phyloP scores from a whole-genome alignment of 2,329 filamentous ascomycete genomes.

The Stachybotrys chlorohalonatus region DNA sequence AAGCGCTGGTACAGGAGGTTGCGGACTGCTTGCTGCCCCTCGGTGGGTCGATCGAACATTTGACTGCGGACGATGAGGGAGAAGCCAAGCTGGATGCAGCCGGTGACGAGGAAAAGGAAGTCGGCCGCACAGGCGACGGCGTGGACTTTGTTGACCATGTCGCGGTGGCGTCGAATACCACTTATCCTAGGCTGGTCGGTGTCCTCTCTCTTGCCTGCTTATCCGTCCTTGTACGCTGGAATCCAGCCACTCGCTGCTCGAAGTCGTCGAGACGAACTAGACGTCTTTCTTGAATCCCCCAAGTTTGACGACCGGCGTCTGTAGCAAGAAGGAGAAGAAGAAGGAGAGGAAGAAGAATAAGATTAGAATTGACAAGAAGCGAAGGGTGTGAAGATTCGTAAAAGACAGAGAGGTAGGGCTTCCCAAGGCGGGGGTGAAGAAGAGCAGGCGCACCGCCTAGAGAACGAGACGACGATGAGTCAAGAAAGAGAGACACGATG shows the following conservation, averaged over 20 bases:
- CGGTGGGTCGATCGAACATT: slow-evolving; percentile 29
- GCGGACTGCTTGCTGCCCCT: slow-evolving; percentile 39
- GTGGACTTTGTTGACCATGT: slow-evolving; percentile 48
- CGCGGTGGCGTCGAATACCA: slow-evolving; percentile 1
- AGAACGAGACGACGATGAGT: background rate
- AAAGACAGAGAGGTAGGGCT: background rate
- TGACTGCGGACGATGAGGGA: slow-evolving; percentile 41
- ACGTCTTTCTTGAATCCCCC: too few relatives aligned
- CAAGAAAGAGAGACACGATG: background rate
- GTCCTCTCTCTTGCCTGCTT: background rate
- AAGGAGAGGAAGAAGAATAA: background rate
- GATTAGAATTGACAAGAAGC: background rate
- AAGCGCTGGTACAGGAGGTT: slow-evolving; percentile 44
- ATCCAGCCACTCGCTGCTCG: background rate
- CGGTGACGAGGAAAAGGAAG: slow-evolving; percentile 42
- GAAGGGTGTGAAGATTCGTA: background rate
- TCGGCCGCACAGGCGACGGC: slow-evolving; percentile 38
- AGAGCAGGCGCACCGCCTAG: background rate
- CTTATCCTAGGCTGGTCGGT: background rate
- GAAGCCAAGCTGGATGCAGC: slow-evolving; percentile 46
- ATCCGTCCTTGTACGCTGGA: background rate
- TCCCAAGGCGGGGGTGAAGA: background rate
- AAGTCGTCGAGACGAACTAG: too few relatives aligned
- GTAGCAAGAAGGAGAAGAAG: background rate
- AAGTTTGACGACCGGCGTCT: slow-evolving; percentile 14